Conservation (phyloP, 2,329 filamentous ascomycete species). For the Huntiella abstrusa region DNA sequence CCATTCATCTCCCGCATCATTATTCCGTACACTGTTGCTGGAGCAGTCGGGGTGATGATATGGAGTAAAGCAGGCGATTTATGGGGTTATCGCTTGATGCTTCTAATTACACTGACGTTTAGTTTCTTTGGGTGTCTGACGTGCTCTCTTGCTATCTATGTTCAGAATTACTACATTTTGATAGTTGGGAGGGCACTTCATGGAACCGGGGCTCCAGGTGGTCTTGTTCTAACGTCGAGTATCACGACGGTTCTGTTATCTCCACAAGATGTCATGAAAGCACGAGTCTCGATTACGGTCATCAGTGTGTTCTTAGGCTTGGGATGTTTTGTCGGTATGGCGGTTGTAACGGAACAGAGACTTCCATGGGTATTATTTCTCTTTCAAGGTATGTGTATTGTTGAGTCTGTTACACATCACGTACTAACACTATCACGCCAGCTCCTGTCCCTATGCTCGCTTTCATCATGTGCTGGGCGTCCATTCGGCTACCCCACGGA, state of each 20-base stretch:
- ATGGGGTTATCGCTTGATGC: constrained; percentile 6
- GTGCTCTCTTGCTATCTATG: neutral
- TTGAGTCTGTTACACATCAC: neutral
- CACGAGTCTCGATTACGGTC: neutral
- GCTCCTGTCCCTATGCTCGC: neutral
- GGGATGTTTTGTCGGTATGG: neutral
- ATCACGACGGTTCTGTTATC: neutral
- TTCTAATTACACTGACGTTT: constrained; percentile 1
- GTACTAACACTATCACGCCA: neutral
- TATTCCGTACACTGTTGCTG: constrained; percentile 1
- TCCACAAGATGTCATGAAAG: neutral
- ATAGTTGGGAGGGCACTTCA: neutral
- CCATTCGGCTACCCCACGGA: neutral
- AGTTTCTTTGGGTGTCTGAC: neutral
- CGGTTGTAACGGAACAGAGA: neutral
- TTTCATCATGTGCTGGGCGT: constrained; percentile 1
- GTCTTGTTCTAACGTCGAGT: neutral
- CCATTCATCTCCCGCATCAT: neutral
- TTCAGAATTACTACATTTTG: neutral
- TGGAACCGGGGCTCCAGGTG: neutral
- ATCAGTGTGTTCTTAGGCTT: neutral
- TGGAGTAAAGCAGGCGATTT: constrained; percentile 3
- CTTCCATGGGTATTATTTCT: neutral
- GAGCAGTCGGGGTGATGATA: neutral
- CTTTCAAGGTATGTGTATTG: neutral